These are phyloP conservation scores for Singerocomus inundabilis DNA, from an alignment of 1,284 basidiomycete species.

Conservation along the genomic window DNA sequence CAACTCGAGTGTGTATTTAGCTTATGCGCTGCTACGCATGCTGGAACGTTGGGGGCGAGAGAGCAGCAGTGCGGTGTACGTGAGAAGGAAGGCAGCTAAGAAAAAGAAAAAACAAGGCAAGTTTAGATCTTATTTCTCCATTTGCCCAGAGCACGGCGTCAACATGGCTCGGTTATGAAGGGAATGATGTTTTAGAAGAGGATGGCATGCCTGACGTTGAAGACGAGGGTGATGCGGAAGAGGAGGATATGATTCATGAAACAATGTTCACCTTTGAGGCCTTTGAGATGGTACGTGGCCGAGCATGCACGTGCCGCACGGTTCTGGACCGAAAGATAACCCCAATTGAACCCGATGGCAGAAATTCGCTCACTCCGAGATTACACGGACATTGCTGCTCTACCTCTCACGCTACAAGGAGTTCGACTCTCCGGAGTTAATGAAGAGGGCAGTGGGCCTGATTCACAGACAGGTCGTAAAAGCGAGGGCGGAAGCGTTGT, in stretches of 20 bases:
- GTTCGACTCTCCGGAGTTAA: constrained; percentile 73
- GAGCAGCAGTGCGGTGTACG: constrained; percentile 64
- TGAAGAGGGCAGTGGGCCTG: constrained; percentile 83
- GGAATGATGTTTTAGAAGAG: constrained; percentile 47
- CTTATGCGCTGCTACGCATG: constrained; percentile 81
- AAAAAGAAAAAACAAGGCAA: constrained; percentile 52
- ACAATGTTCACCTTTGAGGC: constrained; percentile 87
- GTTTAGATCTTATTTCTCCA: constrained; percentile 20
- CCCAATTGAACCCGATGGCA: constrained; percentile 29
- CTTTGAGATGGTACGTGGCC: constrained; percentile 73
- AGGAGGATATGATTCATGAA: constrained; percentile 67
- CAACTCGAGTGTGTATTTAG: constrained; percentile 79
- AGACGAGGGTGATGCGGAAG: constrained; percentile 57
- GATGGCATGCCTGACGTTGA: constrained; percentile 66
- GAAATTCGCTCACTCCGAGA: constrained; percentile 85
- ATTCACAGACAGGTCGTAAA: constrained; percentile 88
- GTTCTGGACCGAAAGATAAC: constrained; percentile 13
- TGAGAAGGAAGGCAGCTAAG: constrained; percentile 62
- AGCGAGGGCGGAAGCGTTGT: constrained; percentile 87
- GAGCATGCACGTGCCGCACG: constrained; percentile 21
- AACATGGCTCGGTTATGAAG: constrained; percentile 23
- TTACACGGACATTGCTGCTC: constrained; percentile 77
- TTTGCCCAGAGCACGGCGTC: constrained; percentile 10
- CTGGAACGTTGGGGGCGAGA: constrained; percentile 83
- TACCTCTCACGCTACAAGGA: constrained; percentile 83